Base-by-base conservation (phyloP, 805 yeast species). In the Sugiyamaella chiloensis region DNA sequence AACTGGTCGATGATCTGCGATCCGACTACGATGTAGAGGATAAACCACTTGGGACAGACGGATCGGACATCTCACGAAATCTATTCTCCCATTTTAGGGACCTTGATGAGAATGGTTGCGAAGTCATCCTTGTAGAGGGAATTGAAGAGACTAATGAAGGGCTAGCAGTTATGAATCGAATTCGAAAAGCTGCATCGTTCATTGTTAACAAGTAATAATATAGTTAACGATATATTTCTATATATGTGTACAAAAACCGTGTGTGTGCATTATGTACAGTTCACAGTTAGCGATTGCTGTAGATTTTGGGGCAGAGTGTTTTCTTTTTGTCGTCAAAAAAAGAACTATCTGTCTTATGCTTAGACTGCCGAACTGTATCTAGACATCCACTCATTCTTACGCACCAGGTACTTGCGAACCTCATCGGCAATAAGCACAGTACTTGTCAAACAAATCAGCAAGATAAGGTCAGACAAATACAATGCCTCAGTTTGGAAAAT, bases 401-500 rank as follows among this genome's bases (percentile, higher is more conserved):
- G 62, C 24, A 45, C 48, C 44, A 55, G 58, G 56, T 67, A 79
- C 69, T 91, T 91, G 62, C 89, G 77, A 36, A 73, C 58, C 67
- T 91, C 99, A 68, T 93, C 99, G 8, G 78, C 87, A 62, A 88
- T 69, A 69, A 90, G 81, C 1, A 93, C 96, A 2, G 87, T 71
- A 63, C 96, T 85, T 39, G 96, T 78, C 27, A 90, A 68, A 12
- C 69, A 51, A 2, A 78, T 52, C 59, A 91, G 74, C 56, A 81
- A 80, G 12, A 80, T 32, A 58, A 91, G 66, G 64, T 93, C 99
- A 12, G 74, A 68, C 5, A 89, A 61, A 41, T 78, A 71, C 50
- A 93, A 73, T 0, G 96, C 88, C 68, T 93, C 99, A 2, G 99
- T 93, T 64, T 93, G 96, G 76, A 93, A 93, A 48, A 93, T 79